Evolutionary conservation across 805 yeast genomes (phyloP).

Genomic region (Zygosaccharomyces bisporus): DNA sequence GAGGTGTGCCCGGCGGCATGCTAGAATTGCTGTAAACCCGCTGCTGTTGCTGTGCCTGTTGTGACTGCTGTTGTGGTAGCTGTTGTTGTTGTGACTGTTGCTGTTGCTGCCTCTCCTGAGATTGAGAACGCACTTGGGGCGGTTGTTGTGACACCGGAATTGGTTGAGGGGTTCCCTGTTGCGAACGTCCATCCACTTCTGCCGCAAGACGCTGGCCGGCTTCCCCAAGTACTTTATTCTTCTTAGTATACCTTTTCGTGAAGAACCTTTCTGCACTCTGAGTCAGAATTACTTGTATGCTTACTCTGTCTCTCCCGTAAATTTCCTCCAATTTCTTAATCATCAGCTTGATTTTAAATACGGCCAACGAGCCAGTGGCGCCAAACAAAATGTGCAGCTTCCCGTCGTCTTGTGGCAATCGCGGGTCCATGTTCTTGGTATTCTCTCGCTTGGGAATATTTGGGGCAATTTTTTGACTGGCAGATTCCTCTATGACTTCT

Average conservation of each 20-base stretch:
- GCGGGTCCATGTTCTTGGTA: constrained; percentile 52
- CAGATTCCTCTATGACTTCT: constrained; percentile 15
- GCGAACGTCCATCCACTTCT: constrained; percentile 14
- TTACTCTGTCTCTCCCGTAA: constrained; percentile 67
- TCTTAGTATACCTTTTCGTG: constrained; percentile 21
- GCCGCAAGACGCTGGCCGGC: constrained; percentile 16
- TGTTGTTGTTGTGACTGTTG: constrained; percentile 5
- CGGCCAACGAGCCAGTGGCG: constrained; percentile 85
- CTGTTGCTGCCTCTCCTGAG: constrained; percentile 2
- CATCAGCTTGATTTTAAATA: constrained; percentile 72
- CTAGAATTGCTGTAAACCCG: constrained; percentile 13
- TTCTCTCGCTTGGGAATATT: constrained; percentile 38
- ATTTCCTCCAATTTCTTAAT: constrained; percentile 77
- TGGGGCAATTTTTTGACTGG: constrained; percentile 17
- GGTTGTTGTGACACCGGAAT: constrained; percentile 1
- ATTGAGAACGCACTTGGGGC: constrained; percentile 1
- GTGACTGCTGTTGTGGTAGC: constrained; percentile 8
- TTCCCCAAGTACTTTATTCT: constrained; percentile 14
- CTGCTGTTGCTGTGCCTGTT: constrained; percentile 10
- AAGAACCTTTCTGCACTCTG: constrained; percentile 78
- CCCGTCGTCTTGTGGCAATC: constrained; percentile 77
- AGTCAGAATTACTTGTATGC: constrained; percentile 84
- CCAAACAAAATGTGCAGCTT: constrained; percentile 82
- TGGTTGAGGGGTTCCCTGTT: constrained; percentile 5
- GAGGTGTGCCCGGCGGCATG: constrained; percentile 11